Base-by-base conservation (phyloP, 1,139 yeast genomes). In the Arxiozyma slooffiae region DNA sequence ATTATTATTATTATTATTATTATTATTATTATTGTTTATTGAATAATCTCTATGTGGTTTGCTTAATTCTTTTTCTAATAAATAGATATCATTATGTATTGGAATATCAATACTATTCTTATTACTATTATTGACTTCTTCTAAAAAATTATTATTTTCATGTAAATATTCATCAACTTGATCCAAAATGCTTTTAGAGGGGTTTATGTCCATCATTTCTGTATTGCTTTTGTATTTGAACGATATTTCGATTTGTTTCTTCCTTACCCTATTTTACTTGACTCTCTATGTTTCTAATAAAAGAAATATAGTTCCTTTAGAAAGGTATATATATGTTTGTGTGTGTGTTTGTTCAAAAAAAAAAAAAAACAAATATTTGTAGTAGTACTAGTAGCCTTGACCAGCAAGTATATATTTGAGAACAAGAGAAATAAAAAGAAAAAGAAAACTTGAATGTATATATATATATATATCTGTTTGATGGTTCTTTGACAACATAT, bases 131-230 rank as follows among this genome's bases (percentile, higher is more conserved):
- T 24, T 18, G 16, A 38, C n/a, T 39, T 18, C 24, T 37, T 44
- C 36, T 18, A 38, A 16, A 14, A 23, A 5, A 38, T 23, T 36
- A 11, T 36, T 37, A 37, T 49, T 48, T 11, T 61, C 63, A 26
- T 60, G 60, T 30, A 64, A 45, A 48, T 59, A 64, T 37, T 61
- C 65, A 47, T 63, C 66, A 2, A 64, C 68, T 46, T 64, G 67
- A 51, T 64, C 68, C 40, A 64, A 52, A 16, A 64, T 63, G 44
- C 67, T 62, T 40, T 54, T 56, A 5, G 62, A 54, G 23, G 55
- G 52, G 37, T 58, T 53, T 41, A 53, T 38, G 39, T 57, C 58
- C 51, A 55, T 54, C 21, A 45, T 47, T 36, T 24, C 20, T 42
- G 4, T 1, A 34, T 20, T 7, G 18, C 18, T 11, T 38, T 17